Evolutionary conservation across 75 land plant genomes (phyloP), one percentile per base, ranked within the genome.

Genomic region (Sequoia sempervirens): DNA sequence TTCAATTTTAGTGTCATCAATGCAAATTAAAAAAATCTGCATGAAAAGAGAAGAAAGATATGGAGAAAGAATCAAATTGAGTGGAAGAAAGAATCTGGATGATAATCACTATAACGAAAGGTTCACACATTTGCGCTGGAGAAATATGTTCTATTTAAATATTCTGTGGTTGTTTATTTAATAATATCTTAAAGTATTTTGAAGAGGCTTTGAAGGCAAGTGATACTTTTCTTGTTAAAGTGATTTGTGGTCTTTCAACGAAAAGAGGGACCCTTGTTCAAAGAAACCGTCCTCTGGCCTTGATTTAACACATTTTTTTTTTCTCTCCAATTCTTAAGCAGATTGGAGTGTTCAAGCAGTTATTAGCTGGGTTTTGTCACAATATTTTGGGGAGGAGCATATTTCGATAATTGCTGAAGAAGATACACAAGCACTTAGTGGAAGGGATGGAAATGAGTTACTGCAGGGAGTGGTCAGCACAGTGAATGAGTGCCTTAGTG

Each of bases 321-420:
- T 75, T 75, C 43, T 18, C 64, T 82, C 41, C 30, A 61, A 82
- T 40, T 40, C 18, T 56, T 54, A 66, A 85, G 85, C 88, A 96
- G 98, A 96, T 86, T 96, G 95, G 96, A 94, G 95, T 79, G 98
- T 96, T 2, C 98, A 96, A 84, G 96, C 98, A 86, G 91, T 85
- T 58, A 89, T 96, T 15, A 96, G 97, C 87, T 96, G 94, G 95
- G 82, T 93, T 43, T 92, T 96, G 2, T 90, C 98, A 23, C 87
- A 93, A 47, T 73, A 82, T 30, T 91, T 95, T 86, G 89, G 88
- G 18, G 84, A 87, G 72, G 86, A 90, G 82, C 86, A 88, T 79
- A 83, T 95, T 14, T 90, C 92, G 15, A 93, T 96, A 83, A 86
- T 96, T 41, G 98, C 98, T 34, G 97, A 96, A 89, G 99, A 96